Base-by-base conservation (phyloP, 2,329 filamentous ascomycete species). In the Fusarium chuoi region DNA sequence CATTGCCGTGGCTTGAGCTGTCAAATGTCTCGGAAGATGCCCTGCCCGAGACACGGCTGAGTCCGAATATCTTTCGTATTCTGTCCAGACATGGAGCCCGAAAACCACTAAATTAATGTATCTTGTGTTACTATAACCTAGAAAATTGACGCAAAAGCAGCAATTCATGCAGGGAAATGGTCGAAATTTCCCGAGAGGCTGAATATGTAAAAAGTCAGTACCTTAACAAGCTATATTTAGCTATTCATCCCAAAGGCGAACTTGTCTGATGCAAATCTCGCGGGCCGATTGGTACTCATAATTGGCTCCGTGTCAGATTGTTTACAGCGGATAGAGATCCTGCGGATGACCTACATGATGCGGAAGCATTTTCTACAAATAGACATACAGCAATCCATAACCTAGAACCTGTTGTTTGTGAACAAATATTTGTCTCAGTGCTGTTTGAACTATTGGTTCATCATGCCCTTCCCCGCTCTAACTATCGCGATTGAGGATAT, bases 341-440 rank as follows among this genome's bases (percentile, higher is more conserved):
- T 5, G 9, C 39, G 22, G 6, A n/a, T 15, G 9, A 10, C 22
- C 5, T n/a, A 8, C 14, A 9, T 30, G 10, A 49, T 18, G 5
- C 5, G 3, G 3, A n/a, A 22, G 4, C 15, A 18, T 9, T 33
- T 8, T 18, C 28, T n/a, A 5, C 3, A 4, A 4, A 48, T 2
- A 11, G 9, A 22, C 10, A 3, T 18, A 3, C 4, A 6, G 22
- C 22, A 15, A n/a, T n/a, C 14, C 4, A n/a, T 5, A 18, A 3
- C 10, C 1, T 0, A 9, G 5, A 18, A n/a, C 5, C 10, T n/a
- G 9, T 4, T 1, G 30, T 33, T 4, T 12, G 1, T 22, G 26
- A 10, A 11, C 3, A 2, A 24, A 1, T 15, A 11, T 11, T 12
- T 35, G 6, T 11, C 8, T 15, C 9, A 6, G 9, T 1, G 9